Conservation (phyloP, 2,329 filamentous ascomycete genomes). For the Stemphylium lycopersici region DNA sequence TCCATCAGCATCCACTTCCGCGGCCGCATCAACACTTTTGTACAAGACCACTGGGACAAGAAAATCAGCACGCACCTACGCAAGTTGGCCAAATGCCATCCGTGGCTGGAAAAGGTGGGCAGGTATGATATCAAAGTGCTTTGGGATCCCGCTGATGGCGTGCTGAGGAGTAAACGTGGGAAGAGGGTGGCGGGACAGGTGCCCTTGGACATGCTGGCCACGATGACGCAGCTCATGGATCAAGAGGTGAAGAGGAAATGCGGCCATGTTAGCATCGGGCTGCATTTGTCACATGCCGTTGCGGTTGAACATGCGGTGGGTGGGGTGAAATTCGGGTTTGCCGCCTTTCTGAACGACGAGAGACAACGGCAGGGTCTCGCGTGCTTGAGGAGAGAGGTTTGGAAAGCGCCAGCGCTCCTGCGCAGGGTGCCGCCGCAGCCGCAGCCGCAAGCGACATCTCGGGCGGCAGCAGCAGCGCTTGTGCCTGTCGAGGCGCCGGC, state of each 20-base stretch:
- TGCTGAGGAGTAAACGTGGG: conserved; percentile 21
- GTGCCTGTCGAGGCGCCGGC: not conserved
- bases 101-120: conserved; percentile 33
- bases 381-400: conserved; percentile 15
- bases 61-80: conserved; percentile 28
- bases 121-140: conserved; percentile 32
- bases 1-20: conserved; percentile 33
- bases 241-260: conserved; percentile 14
- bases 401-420: too few species aligned
- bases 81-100: conserved; percentile 31
- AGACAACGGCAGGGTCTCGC: not conserved
- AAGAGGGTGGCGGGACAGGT: conserved; percentile 25
- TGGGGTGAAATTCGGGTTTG: conserved; percentile 22
- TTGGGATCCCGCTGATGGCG: conserved; percentile 30
- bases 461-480: not conserved
- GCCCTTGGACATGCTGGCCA: conserved; percentile 25
- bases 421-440: too few species aligned
- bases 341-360: conserved; percentile 12
- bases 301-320: conserved; percentile 14
- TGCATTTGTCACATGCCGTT: conserved; percentile 21
- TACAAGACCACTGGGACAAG: conserved; percentile 37
- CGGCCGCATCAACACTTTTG: conserved; percentile 33
- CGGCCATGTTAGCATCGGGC: conserved; percentile 19
- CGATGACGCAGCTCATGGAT: conserved; percentile 24
- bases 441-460: too few species aligned